Conservation (phyloP, 108 stramenopile species). For the Hondaea fermentalgiana region DNA sequence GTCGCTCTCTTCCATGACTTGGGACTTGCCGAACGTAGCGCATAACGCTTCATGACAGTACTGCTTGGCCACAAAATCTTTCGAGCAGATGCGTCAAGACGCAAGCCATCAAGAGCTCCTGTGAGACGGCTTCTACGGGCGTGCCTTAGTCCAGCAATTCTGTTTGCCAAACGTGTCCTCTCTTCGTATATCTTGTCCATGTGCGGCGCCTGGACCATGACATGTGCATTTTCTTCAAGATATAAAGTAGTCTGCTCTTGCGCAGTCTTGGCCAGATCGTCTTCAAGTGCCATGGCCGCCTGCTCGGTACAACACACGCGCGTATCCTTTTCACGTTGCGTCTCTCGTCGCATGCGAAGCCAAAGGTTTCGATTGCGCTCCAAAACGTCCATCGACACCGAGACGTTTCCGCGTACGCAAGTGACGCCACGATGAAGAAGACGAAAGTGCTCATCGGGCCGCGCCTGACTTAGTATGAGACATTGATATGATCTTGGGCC, state of each 20-base stretch:
- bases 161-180: not conserved
- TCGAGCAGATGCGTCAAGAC: not conserved
- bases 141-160: not conserved
- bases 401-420: too few relatives aligned
- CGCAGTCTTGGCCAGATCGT: not conserved
- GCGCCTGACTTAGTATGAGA: not conserved
- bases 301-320: not conserved
- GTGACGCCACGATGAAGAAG: not conserved
- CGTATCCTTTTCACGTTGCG: not conserved
- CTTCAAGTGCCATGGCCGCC: not conserved
- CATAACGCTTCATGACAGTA: too few relatives aligned
- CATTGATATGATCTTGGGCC: not conserved
- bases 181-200: not conserved
- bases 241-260: not conserved
- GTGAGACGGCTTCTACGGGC: not conserved
- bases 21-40: not conserved
- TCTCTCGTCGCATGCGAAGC: not conserved
- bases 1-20: not conserved
- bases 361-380: conserved; percentile 4
- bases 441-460: conserved; percentile 7
- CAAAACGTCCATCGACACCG: not conserved
- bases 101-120: not conserved
- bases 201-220: not conserved
- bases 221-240: not conserved
- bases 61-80: not conserved